Evolutionary conservation across 176 grass and related monocot genomes (phyloP), one percentile per base, ranked within the genome.

Genomic region (Eragrostis curvula): DNA sequence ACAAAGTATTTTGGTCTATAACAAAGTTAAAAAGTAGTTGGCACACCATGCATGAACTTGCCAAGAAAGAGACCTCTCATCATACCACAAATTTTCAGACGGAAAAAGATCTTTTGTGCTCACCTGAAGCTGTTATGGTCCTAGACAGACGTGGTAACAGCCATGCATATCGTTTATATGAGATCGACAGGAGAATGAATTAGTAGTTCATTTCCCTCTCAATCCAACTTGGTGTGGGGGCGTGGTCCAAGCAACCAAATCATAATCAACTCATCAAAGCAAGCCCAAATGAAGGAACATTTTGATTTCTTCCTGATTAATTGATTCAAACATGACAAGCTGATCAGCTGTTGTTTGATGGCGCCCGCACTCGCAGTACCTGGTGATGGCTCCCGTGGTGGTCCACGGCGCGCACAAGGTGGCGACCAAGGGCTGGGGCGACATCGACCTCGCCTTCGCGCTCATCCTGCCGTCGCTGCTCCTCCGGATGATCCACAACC

Each of bases 401-500:
- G 56, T 64, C 20, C 82, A 92, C 66, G 71, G 85, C 20, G 28
- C 82, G 23, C 56, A 86, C 67, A 73, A 43, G 62, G 53, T 94
- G 87, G 14, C 15, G 0, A 79, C 8, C 15, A 50, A 82, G 30
- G 94, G 82, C 0, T 88, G 81, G 94, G 67, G 71, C 45, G 82
- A 75, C 78, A 17, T 81, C 10, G 91, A 97, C 82, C 0, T 91
- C 6, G 30, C 69, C 8, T 92, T 87, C 70, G 36, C 88, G 52
- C 18, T 78, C 55, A 79, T 97, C 70, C 75, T 94, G 5, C 91
- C 91, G 16, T 89, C 74, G 12, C 51, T 94, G 66, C 50, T 92
- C 66, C 47, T 91, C 7, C 74, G 94, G 84, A 90, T 97, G 82
- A 5, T 83, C 40, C 94, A 97, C 79, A 92, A 91, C 84, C 94